These are phyloP conservation scores for Saccharomyces hybrid DNA, from an alignment of 1,139 yeast species.

Conservation along the genomic window DNA sequence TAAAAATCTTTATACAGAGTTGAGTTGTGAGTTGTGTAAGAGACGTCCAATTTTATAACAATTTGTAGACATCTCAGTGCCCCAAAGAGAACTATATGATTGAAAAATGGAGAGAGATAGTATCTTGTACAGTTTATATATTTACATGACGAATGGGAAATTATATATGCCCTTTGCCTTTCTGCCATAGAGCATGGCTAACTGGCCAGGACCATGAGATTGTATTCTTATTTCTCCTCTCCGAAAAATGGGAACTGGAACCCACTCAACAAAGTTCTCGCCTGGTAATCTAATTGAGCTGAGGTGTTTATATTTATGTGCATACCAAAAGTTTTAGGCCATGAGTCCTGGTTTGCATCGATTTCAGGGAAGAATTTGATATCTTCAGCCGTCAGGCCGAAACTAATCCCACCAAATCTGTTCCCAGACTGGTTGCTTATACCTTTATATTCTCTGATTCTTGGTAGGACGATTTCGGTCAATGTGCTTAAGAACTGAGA, in stretches of 20 bases:
- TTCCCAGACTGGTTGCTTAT: constrained; percentile 75
- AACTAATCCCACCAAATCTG: constrained; percentile 72
- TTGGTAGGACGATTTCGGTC: constrained; percentile 87
- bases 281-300: constrained; percentile 87
- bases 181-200: constrained; percentile 32
- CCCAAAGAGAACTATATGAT: background rate
- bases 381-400: constrained; percentile 76
- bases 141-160: constrained; percentile 10
- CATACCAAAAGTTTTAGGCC: constrained; percentile 83
- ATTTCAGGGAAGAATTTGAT: constrained; percentile 86
- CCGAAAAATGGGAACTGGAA: constrained; percentile 67
- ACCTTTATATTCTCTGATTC: constrained; percentile 83
- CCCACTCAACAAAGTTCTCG: constrained; percentile 78
- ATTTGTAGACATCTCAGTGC: background rate
- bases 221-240: background rate
- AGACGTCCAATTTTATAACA: background rate
- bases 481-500: constrained; percentile 78
- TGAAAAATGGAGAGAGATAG: background rate
- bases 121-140: constrained; percentile 1
- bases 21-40: background rate
- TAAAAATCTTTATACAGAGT: background rate
- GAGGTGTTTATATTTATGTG: constrained; percentile 79
- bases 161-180: constrained; percentile 34
- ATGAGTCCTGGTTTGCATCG: constrained; percentile 81
- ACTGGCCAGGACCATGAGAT: background rate